These are phyloP conservation scores for Monosporascus sp. DNA, from an alignment of 2,329 filamentous ascomycete species.

Conservation along the genomic window DNA sequence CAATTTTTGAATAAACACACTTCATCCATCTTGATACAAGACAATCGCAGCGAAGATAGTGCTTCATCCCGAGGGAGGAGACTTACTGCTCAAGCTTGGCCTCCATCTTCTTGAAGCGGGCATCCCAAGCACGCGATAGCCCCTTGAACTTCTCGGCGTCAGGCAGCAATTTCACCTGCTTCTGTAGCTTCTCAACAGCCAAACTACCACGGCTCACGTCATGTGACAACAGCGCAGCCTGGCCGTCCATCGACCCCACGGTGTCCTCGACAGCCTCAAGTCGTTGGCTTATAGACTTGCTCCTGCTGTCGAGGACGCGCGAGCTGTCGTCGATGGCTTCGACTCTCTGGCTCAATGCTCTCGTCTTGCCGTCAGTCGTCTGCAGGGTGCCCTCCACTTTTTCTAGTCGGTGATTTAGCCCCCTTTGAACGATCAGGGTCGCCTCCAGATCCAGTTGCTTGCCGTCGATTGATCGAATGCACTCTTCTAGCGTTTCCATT, in stretches of 20 bases:
- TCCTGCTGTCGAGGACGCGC: slow-evolving; percentile 19
- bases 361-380: slow-evolving; percentile 14
- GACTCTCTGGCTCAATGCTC: slow-evolving; percentile 16
- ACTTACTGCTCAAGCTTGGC: slow-evolving; percentile 18
- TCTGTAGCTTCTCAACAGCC: slow-evolving; percentile 19
- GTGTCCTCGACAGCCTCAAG: slow-evolving; percentile 21
- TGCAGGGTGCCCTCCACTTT: slow-evolving; percentile 13
- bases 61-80: background rate
- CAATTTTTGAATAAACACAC: background rate
- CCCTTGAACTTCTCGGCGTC: slow-evolving; percentile 18
- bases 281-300: slow-evolving; percentile 20
- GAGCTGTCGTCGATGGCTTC: slow-evolving; percentile 22
- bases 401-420: slow-evolving; percentile 18
- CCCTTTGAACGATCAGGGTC: slow-evolving; percentile 14
- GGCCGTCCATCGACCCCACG: slow-evolving; percentile 16
- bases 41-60: background rate
- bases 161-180: slow-evolving; percentile 20
- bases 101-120: slow-evolving; percentile 18
- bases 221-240: slow-evolving; percentile 20
- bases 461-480: slow-evolving; percentile 18
- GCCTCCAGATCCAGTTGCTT: slow-evolving; percentile 25
- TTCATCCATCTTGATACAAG: background rate
- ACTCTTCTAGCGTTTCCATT: slow-evolving; percentile 19
- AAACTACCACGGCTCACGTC: slow-evolving; percentile 19
- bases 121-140: slow-evolving; percentile 18